A percentile compares a stretch with the other conserved stretches of the same genome.
Evolutionary conservation across 768 basidiomycete species (phyloP).

Genomic region (Hemileccinum impolitum): DNA sequence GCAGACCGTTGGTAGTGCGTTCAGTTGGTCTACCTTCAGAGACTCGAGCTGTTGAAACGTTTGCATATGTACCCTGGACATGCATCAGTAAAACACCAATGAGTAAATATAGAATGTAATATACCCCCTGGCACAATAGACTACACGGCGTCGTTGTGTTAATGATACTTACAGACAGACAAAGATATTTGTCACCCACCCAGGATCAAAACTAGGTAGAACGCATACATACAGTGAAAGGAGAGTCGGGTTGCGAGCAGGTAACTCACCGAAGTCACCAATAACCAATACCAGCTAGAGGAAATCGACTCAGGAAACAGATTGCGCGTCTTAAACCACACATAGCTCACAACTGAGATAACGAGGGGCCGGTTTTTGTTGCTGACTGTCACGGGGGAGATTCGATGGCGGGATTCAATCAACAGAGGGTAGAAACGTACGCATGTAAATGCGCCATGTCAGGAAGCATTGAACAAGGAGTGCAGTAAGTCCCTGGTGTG

Average conservation of each 20-base stretch:
- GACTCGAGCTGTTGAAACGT: conserved; percentile 43
- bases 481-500: conserved; percentile 37
- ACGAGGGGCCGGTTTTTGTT: conserved; percentile 41
- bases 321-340: neutral
- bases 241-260: neutral
- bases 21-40: conserved; percentile 37
- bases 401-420: neutral
- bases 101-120: conserved; percentile 11
- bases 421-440: conserved; percentile 29
- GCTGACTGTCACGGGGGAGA: conserved; percentile 38
- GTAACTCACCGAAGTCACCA: conserved; percentile 36
- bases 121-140: conserved; percentile 34
- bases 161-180: neutral
- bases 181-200: conserved; percentile 22
- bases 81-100: conserved; percentile 7
- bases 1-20: neutral
- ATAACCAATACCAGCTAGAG: conserved; percentile 30
- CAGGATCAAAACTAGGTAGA: conserved; percentile 21
- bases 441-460: conserved; percentile 44
- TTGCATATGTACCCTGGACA: conserved; percentile 35
- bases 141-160: conserved; percentile 21
- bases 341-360: conserved; percentile 24
- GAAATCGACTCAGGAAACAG: neutral
- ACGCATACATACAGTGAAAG: conserved; percentile 2
- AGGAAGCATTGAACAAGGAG: conserved; percentile 56